A percentile compares a stretch with the other conserved stretches of the same genome.
phyloP scores from a whole-genome alignment of 23 red algal species.

The Chondrus crispus region DNA sequence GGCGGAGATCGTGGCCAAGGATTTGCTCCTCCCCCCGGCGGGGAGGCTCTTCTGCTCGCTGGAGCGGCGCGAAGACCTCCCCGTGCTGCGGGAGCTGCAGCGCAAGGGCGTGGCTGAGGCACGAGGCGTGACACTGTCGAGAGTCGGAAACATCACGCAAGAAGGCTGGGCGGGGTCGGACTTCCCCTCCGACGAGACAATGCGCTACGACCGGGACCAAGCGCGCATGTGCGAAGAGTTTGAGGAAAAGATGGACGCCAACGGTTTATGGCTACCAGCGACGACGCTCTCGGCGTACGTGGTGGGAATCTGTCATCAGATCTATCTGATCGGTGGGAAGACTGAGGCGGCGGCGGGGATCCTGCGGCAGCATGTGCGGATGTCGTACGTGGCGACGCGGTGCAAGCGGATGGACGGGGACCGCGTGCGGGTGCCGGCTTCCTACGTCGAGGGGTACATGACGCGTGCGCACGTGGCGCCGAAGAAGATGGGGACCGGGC shows the following conservation, averaged over 20 bases:
- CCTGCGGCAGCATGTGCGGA: neutral
- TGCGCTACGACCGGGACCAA: neutral
- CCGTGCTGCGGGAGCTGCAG: neutral
- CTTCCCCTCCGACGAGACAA: neutral
- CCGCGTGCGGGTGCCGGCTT: neutral
- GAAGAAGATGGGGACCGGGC: neutral
- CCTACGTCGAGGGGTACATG: neutral
- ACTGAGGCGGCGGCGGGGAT: neutral
- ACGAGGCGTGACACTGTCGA: neutral
- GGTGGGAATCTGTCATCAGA: neutral
- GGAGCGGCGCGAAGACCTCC: neutral
- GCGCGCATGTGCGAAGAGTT: neutral
- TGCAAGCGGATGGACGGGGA: neutral
- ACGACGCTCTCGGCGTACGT: neutral
- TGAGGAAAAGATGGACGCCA: neutral
- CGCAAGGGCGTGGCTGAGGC: neutral
- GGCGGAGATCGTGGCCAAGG: neutral
- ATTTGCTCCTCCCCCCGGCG: neutral
- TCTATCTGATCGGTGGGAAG: neutral
- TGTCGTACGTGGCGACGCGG: neutral
- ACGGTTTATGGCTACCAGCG: neutral
- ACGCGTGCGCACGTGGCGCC: neutral
- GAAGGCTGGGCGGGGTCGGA: neutral
- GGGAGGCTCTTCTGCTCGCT: neutral
- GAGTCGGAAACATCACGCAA: neutral